Conservation (phyloP, 768 basidiomycete species). For the Suillus luteus region DNA sequence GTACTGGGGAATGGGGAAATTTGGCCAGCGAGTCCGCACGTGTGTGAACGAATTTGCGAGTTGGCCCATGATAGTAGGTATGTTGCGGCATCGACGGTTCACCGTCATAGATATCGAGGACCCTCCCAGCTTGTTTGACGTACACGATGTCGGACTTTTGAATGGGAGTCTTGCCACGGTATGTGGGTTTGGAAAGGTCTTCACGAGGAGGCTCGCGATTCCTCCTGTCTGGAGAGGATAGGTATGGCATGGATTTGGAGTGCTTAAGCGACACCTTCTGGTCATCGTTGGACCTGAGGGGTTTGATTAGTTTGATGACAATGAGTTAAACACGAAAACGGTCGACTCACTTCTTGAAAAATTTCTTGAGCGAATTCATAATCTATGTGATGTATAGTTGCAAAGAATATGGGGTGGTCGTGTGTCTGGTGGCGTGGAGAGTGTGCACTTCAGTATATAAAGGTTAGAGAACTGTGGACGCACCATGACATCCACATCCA, state of each 20-base stretch:
- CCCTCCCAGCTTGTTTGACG: constrained; percentile 9
- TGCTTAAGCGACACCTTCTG: constrained; percentile 13
- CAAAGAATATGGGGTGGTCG: neutral
- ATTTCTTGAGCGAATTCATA: neutral
- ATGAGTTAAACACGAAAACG: neutral
- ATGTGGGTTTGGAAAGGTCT: constrained; percentile 10
- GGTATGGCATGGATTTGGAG: constrained; percentile 16
- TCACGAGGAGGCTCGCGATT: neutral
- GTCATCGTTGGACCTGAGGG: constrained; percentile 5
- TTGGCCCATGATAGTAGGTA: neutral
- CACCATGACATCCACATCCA: neutral
- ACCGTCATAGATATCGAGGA: constrained; percentile 4
- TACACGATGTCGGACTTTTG: constrained; percentile 14
- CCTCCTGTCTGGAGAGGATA: constrained; percentile 7
- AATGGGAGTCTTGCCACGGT: constrained; percentile 17
- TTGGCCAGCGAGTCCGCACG: constrained; percentile 10
- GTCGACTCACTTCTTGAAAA: neutral
- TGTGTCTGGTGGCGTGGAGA: neutral
- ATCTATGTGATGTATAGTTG: neutral
- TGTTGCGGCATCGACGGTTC: neutral
- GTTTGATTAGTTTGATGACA: neutral
- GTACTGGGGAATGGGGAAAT: constrained; percentile 14
- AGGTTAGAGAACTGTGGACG: neutral
- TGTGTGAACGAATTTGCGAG: neutral
- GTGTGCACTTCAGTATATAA: neutral